These are phyloP conservation scores for Hypoxylon sp. DNA, from an alignment of 2,329 filamentous ascomycete species.

Conservation along the genomic window DNA sequence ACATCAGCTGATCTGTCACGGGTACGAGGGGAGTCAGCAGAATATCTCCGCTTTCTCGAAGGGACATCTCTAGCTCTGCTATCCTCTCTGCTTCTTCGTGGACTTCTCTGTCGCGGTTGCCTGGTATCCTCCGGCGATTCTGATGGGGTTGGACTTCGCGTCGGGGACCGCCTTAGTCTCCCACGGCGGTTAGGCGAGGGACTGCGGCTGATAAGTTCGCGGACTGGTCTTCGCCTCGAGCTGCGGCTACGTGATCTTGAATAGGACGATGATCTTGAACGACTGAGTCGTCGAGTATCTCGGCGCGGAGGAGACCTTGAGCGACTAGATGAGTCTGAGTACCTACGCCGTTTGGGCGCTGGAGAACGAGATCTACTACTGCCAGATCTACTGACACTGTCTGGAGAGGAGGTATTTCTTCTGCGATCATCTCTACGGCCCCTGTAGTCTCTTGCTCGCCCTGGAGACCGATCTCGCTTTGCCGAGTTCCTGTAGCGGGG, in stretches of 20 bases:
- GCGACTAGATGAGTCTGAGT: conserved; percentile 64
- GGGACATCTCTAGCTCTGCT: conserved; percentile 50
- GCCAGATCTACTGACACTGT: conserved; percentile 49
- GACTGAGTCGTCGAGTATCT: conserved; percentile 59
- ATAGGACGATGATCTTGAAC: conserved; percentile 56
- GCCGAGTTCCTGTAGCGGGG: conserved; percentile 48
- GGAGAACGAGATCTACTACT: conserved; percentile 58
- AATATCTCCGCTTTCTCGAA: conserved; percentile 65
- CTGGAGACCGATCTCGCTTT: conserved; percentile 53
- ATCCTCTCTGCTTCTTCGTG: conserved; percentile 44
- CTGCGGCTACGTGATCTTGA: conserved; percentile 59
- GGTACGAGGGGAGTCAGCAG: conserved; percentile 66
- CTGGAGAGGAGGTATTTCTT: conserved; percentile 52
- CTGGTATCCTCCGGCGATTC: conserved; percentile 44
- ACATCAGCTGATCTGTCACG: conserved; percentile 71
- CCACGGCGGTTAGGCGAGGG: conserved; percentile 56
- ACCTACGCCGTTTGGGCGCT: conserved; percentile 65
- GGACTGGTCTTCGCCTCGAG: conserved; percentile 54
- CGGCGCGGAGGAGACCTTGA: conserved; percentile 60
- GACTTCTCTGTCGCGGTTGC: conserved; percentile 43
- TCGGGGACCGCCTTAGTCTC: conserved; percentile 55
- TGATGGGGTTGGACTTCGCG: conserved; percentile 54
- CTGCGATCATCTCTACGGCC: conserved; percentile 48
- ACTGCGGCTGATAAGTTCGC: conserved; percentile 56
- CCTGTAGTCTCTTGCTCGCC: conserved; percentile 48